Percentiles rank a stretch among this genome's conserved stretches.
phyloP scores from a whole-genome alignment of 2,329 filamentous ascomycete species.

The Clarireedia paspali region DNA sequence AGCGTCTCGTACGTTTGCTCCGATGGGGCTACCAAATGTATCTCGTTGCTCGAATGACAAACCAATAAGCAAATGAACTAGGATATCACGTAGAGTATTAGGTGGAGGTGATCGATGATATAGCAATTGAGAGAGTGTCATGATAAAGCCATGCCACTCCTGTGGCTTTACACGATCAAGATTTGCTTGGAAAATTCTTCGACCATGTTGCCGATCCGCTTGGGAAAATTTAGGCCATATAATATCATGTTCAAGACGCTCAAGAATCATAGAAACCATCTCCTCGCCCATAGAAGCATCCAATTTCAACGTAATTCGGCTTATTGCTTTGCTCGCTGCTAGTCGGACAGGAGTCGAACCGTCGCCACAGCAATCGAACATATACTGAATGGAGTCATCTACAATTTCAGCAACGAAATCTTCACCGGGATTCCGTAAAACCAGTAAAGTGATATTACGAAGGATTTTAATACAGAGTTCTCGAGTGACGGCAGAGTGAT shows the following conservation, averaged over 20 bases:
- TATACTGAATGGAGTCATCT: slow-evolving; percentile 74
- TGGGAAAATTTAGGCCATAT: too few relatives aligned
- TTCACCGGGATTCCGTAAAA: slow-evolving; percentile 23
- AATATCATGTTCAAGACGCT: slow-evolving; percentile 54
- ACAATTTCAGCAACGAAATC: slow-evolving; percentile 42
- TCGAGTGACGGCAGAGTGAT: slow-evolving; percentile 68
- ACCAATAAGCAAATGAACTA: slow-evolving; percentile 70
- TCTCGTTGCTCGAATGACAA: slow-evolving; percentile 84
- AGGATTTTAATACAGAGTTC: slow-evolving; percentile 83
- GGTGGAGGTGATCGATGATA: slow-evolving; percentile 76
- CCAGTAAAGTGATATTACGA: slow-evolving; percentile 62
- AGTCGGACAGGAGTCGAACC: slow-evolving; percentile 87
- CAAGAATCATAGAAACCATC: slow-evolving; percentile 79
- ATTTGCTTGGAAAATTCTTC: slow-evolving; percentile 35
- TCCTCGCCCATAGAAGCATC: slow-evolving; percentile 75
- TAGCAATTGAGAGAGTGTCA: slow-evolving; percentile 79
- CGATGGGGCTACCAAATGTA: slow-evolving; percentile 75
- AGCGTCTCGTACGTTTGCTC: slow-evolving; percentile 87
- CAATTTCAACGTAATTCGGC: slow-evolving; percentile 75
- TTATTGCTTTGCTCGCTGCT: slow-evolving; percentile 86
- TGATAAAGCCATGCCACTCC: slow-evolving; percentile 85
- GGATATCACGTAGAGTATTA: slow-evolving; percentile 60
- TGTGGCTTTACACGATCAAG: slow-evolving; percentile 71
- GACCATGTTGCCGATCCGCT: slow-evolving; percentile 31
- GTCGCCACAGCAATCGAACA: slow-evolving; percentile 73